Percentiles rank a stretch among this genome's conserved stretches.
Evolutionary conservation across 2,329 filamentous ascomycete species (phyloP).

Genomic region (Albophoma yamanashiensis): DNA sequence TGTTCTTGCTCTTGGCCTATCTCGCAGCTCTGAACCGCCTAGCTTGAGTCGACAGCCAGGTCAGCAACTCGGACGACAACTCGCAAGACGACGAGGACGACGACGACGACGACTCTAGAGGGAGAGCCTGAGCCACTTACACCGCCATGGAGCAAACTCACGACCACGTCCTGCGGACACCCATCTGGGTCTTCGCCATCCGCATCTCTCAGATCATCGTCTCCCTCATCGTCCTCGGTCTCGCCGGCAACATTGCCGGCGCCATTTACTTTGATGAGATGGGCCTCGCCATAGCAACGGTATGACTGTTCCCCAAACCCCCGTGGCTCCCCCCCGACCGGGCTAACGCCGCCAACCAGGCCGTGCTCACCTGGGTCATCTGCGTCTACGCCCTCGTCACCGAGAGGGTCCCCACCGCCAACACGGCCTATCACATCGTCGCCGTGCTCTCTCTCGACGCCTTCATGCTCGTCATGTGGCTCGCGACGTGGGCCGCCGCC

Average conservation of each 20-base stretch:
- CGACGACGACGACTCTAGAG: neutral
- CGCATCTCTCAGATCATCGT: slow-evolving; percentile 30
- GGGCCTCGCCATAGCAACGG: slow-evolving; percentile 29
- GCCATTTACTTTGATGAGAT: slow-evolving; percentile 26
- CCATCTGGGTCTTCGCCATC: slow-evolving; percentile 30
- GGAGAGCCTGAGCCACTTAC: neutral
- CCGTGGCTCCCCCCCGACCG: no score
- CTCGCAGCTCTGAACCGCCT: neutral
- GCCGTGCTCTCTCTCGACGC: slow-evolving; percentile 32
- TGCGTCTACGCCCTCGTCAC: slow-evolving; percentile 29
- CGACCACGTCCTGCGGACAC: slow-evolving; percentile 26
- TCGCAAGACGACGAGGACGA: neutral
- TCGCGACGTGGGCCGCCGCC: slow-evolving; percentile 29
- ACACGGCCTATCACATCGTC: slow-evolving; percentile 29
- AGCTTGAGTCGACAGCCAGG: neutral
- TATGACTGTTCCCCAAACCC: slow-evolving; percentile 20
- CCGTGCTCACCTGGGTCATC: slow-evolving; percentile 34
- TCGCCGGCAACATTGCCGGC: slow-evolving; percentile 29
- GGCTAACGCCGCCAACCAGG: slow-evolving; percentile 16
- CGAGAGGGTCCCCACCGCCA: slow-evolving; percentile 25
- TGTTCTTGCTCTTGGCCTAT: no score
- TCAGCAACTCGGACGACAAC: neutral
- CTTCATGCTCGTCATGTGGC: slow-evolving; percentile 35
- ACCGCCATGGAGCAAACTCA: slow-evolving; percentile 10
- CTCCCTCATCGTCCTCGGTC: slow-evolving; percentile 30